These are phyloP conservation scores for Scedosporium boydii DNA, from an alignment of 2,329 filamentous ascomycete species.

Conservation along the genomic window DNA sequence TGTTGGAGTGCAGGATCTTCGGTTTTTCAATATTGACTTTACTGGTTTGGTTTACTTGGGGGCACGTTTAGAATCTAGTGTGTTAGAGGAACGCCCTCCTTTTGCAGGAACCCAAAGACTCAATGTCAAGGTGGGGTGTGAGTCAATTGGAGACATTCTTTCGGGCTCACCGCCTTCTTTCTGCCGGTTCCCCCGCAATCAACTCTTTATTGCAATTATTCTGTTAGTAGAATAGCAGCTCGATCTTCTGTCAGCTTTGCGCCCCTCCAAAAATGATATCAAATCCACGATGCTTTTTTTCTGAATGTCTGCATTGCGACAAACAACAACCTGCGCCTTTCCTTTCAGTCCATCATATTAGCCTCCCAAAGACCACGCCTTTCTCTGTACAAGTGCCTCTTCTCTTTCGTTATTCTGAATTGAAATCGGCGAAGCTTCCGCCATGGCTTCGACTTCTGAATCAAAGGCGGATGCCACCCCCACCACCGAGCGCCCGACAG, in stretches of 20 bases:
- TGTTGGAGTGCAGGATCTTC: not conserved
- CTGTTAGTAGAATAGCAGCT: not conserved
- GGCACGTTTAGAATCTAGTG: not conserved
- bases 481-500: slow-evolving; percentile 43
- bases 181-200: slow-evolving; percentile 2
- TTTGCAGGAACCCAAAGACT: not conserved
- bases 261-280: not conserved
- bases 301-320: too few species aligned
- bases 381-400: not conserved
- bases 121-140: not conserved
- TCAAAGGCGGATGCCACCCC: not conserved
- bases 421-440: not conserved
- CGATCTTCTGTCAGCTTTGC: too few species aligned
- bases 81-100: not conserved
- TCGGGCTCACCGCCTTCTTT: slow-evolving; percentile 3
- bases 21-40: not conserved
- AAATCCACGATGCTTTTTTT: too few species aligned
- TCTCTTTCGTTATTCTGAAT: not conserved
- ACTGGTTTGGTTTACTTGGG: too few species aligned
- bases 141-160: not conserved
- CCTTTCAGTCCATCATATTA: too few species aligned
- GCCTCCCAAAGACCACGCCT: too few species aligned
- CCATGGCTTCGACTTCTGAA: not conserved
- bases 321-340: too few species aligned
- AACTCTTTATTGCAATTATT: slow-evolving; percentile 2